Evolutionary conservation across 2,329 filamentous ascomycete genomes (phyloP).

Genomic region (Botrytis sinoallii): DNA sequence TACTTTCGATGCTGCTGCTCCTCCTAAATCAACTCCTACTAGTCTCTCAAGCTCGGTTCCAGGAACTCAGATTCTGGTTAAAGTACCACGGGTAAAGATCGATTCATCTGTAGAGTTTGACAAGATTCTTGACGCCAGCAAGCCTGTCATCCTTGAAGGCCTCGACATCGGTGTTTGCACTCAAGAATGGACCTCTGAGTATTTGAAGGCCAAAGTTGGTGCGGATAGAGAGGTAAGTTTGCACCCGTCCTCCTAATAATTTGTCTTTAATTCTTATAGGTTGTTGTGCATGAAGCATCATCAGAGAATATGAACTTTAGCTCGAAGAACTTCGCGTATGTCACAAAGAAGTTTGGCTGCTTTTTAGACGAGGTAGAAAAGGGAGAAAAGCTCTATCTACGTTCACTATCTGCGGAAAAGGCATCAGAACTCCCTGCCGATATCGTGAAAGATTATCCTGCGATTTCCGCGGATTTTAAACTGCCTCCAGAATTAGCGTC

Average conservation of each 20-base stretch:
- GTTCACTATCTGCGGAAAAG: constrained; percentile 67
- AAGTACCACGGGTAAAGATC: constrained; percentile 53
- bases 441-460: constrained; percentile 68
- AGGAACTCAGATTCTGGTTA: constrained; percentile 12
- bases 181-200: constrained; percentile 63
- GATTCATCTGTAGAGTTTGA: constrained; percentile 56
- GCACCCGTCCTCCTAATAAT: constrained; percentile 1
- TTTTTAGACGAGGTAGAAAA: constrained; percentile 61
- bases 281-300: constrained; percentile 70
- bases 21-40: neutral
- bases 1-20: constrained; percentile 24
- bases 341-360: constrained; percentile 61
- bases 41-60: neutral
- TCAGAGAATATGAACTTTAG: constrained; percentile 73
- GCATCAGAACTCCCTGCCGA: constrained; percentile 69
- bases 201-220: constrained; percentile 63
- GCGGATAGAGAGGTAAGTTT: constrained; percentile 53
- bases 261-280: constrained; percentile 42
- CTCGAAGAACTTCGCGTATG: constrained; percentile 77
- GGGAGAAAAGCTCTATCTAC: constrained; percentile 70
- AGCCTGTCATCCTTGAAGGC: constrained; percentile 63
- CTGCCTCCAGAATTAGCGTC: constrained; percentile 60
- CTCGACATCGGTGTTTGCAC: constrained; percentile 66
- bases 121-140: constrained; percentile 53
- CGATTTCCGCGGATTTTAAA: constrained; percentile 64